Base-by-base conservation (phyloP, 257 asterid species). In the Phtheirospermum japonicum region DNA sequence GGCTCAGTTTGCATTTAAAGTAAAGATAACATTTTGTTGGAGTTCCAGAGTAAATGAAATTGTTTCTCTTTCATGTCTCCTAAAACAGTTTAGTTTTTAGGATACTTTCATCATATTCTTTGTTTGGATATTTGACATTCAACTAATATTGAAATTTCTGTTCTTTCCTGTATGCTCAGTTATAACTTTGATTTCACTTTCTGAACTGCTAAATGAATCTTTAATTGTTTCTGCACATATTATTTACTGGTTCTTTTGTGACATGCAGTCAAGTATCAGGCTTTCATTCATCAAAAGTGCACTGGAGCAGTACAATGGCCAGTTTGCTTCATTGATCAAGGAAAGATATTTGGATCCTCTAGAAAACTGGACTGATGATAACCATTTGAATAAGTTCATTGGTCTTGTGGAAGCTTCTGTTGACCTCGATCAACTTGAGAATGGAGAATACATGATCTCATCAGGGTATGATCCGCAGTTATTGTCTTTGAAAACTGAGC, bases 361-460 rank as follows among this genome's bases (percentile, higher is more conserved):
- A 2, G 82, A 82, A 63, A 36, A 66, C 43, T 92, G 91, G 91
- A 79, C 84, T 11, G 96, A 89, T 73, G 96, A 89, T 69, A 60
- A 76, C 45, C 99, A 92, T 79, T 82, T 92, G 79, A 87, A 76
- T 70, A 92, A 79, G 83, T 92, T 89, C 74, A 83, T 83, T 79
- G 89, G 88, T 71, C 97, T 92, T 59, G 99, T 92, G 76, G 97
- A 92, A 79, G 78, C 90, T 73, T 84, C 99, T 36, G 85, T 92
- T 65, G 99, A 92, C 84, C 99, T 92, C 32, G 96, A 89, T 75
- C 99, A 89, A 75, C 97, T 92, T 31, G 99, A 87, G 70, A 89
- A 89, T 71, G 99, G 99, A 70, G 99, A 92, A 71, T 89, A 92
- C 81, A 79, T 92, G 94, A 92, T 89, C 74, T 82, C 99, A 54